Percentiles rank a stretch among this genome's conserved stretches.
Conservation (phyloP, 1,284 basidiomycete genomes). For the Lignosus rhinocerotis region DNA sequence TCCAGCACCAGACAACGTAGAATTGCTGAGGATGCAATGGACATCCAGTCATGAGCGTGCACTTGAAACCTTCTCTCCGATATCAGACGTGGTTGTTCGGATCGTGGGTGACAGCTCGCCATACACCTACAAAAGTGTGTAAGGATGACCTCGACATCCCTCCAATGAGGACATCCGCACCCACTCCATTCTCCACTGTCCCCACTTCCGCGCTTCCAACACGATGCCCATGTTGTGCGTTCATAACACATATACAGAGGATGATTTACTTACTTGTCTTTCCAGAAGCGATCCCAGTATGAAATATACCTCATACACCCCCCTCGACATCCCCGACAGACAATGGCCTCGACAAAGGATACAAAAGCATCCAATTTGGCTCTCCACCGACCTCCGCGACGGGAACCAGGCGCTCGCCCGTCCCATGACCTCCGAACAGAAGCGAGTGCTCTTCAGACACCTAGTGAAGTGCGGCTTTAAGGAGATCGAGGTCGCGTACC, state of each 20-base stretch:
- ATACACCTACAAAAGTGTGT: too few relatives aligned
- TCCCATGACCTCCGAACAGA: slow-evolving; percentile 95
- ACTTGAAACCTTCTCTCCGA: too few relatives aligned
- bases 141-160: too few relatives aligned
- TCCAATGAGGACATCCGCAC: too few relatives aligned
- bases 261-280: slow-evolving; percentile 2
- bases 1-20: too few relatives aligned
- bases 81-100: too few relatives aligned
- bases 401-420: slow-evolving; percentile 96
- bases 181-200: too few relatives aligned
- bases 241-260: background rate
- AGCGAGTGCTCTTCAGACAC: slow-evolving; percentile 89
- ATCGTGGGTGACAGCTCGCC: too few relatives aligned
- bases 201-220: too few relatives aligned
- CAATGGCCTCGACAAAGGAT: slow-evolving; percentile 98
- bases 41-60: too few relatives aligned
- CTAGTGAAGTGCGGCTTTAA: slow-evolving; percentile 92
- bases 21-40: too few relatives aligned
- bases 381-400: slow-evolving; percentile 95
- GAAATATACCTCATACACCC: slow-evolving; percentile 88
- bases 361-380: slow-evolving; percentile 97
- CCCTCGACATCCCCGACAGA: slow-evolving; percentile 78
- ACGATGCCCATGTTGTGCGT: slow-evolving; percentile 34
- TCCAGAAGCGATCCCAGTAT: slow-evolving; percentile 73
- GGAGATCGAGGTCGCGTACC: slow-evolving; percentile 95